Evolutionary conservation across 495 filamentous ascomycete species (phyloP), one percentile per base, ranked within the genome.

Genomic region (Parachaetomium inaequale): DNA sequence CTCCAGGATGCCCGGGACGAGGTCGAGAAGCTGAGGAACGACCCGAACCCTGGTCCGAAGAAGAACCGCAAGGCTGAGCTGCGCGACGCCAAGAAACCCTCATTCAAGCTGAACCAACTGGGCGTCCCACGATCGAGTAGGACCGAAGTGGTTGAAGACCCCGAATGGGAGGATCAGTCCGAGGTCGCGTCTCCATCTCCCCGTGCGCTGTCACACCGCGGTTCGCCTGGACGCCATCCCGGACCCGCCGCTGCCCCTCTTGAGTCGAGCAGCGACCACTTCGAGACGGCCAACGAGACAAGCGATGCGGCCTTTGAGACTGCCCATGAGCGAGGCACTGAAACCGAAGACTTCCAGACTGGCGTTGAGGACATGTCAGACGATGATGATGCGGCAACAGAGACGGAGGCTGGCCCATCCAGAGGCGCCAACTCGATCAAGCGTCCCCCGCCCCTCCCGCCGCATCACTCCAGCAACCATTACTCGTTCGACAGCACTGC

Each of bases 1-100:
- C 82, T 98, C 32, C 95, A 96, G 77, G 94, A 98, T 65, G 88
- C 92, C 38, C 86, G 94, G 29, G 94, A 98, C 73, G 95, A 98
- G 67, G 75, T 98, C 26, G 94, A 98, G 75, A 81, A 84, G 63
- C 75, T 87, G 32, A 85, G 92, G 58, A 81, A 73, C 52, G 89
- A 92, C 25, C 75, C 68, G 36, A 65, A 81, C 28, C 80, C 76
- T 25, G 74, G 76, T 32, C 76, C 70, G 28, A 80, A 76, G 52
- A 92, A 91, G 68, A 85, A 82, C 65, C 84, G 88, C 40, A 92
- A 89, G 75, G 77, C 84, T n/a, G 89, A 91, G 50, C 72, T 82
- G 0, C 87, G 87, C 59, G 78, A 88, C 25, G 84, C 88, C 74
- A 91, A 90, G 75, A 97, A 95, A 75, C 84, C 88, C 47, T 29